Conservation (phyloP, 1,139 yeast genomes). For the Candida labiduridarum region DNA sequence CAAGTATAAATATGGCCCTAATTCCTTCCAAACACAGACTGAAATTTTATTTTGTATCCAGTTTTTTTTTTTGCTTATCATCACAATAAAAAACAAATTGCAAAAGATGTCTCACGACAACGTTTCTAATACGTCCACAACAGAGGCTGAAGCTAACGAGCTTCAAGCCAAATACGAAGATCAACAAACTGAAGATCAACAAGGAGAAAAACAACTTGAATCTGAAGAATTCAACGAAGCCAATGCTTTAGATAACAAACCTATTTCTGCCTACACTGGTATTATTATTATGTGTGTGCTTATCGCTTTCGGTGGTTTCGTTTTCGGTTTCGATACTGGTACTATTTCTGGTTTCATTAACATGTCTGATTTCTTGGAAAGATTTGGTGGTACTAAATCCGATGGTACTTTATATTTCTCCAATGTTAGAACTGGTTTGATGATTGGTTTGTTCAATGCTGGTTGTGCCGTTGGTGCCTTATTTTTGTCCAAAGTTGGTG, state of each 20-base stretch:
- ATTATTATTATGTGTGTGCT: constrained; percentile 31
- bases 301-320: constrained; percentile 66
- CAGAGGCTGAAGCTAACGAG: constrained; percentile 75
- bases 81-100: not conserved
- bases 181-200: constrained; percentile 17
- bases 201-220: constrained; percentile 16
- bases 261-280: constrained; percentile 11
- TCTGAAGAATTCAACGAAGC: constrained; percentile 4
- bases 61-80: not conserved
- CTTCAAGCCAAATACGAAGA: constrained; percentile 61
- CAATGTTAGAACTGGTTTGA: constrained; percentile 53
- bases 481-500: constrained; percentile 55
- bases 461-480: constrained; percentile 79
- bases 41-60: not conserved
- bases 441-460: constrained; percentile 65
- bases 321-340: constrained; percentile 77
- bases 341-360: constrained; percentile 70
- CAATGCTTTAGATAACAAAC: constrained; percentile 9
- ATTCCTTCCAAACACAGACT: not conserved
- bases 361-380: constrained; percentile 50
- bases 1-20: constrained; percentile 3
- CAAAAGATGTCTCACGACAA: constrained; percentile 12
- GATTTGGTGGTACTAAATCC: constrained; percentile 46
- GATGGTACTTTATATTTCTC: constrained; percentile 38
- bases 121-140: constrained; percentile 24